A percentile compares a stretch with the other conserved stretches of the same genome.
These are phyloP conservation scores for Cruciata laevipes DNA, from an alignment of 257 asterid genomes.

Conservation along the genomic window DNA sequence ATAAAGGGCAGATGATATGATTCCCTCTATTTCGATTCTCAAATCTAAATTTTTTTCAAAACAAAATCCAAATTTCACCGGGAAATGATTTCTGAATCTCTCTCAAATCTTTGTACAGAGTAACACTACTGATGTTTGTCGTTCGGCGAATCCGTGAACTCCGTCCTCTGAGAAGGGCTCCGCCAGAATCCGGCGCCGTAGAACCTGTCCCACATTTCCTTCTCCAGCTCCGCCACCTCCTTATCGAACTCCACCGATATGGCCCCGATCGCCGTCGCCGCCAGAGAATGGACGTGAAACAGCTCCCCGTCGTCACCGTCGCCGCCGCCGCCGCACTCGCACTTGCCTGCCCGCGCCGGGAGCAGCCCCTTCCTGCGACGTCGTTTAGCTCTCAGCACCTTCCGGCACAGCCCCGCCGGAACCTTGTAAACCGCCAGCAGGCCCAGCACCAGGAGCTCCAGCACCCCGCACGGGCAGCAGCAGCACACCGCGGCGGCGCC, in stretches of 20 bases:
- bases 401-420: constrained; percentile 71
- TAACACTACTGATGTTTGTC: neutral
- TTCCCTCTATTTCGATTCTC: neutral
- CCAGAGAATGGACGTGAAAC: constrained; percentile 25
- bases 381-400: constrained; percentile 48
- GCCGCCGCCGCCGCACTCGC: constrained; percentile 30
- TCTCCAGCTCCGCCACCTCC: constrained; percentile 56
- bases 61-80: neutral
- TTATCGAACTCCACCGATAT: constrained; percentile 22
- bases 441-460: constrained; percentile 49
- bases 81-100: neutral
- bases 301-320: constrained; percentile 30
- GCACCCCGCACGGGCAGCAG: constrained; percentile 75
- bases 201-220: constrained; percentile 68
- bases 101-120: neutral
- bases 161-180: constrained; percentile 53
- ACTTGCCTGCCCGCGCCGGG: constrained; percentile 27
- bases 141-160: constrained; percentile 3
- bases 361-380: constrained; percentile 34
- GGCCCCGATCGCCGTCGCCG: constrained; percentile 14
- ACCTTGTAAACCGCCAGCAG: constrained; percentile 55
- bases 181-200: constrained; percentile 76
- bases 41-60: no score
- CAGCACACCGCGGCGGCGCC: constrained; percentile 75
- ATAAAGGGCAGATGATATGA: neutral